Conservation (phyloP, 805 yeast species). For the Soucietia sequanensis region DNA sequence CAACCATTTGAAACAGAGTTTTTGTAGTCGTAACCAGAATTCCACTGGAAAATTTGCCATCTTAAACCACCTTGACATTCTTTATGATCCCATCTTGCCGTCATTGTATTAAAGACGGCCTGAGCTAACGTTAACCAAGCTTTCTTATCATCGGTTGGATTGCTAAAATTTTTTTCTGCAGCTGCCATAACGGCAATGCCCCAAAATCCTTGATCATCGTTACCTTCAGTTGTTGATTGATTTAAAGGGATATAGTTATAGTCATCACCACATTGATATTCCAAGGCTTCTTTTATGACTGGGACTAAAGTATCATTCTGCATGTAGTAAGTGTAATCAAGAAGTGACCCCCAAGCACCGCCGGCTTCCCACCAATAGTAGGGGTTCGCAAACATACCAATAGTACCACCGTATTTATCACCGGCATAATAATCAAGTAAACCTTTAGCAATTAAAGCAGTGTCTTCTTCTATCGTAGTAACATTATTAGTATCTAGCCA, state of each 20-base stretch:
- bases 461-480: conserved; percentile 52
- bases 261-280: conserved; percentile 64
- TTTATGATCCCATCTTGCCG: conserved; percentile 41
- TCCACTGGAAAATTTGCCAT: conserved; percentile 51
- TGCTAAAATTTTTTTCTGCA: conserved; percentile 81
- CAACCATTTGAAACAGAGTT: conserved; percentile 46
- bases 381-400: conserved; percentile 86
- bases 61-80: conserved; percentile 44
- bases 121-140: conserved; percentile 42
- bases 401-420: conserved; percentile 62
- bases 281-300: conserved; percentile 57
- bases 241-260: conserved; percentile 82
- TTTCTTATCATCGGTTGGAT: conserved; percentile 36
- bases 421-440: conserved; percentile 82
- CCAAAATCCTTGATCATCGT: conserved; percentile 98
- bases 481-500: conserved; percentile 37
- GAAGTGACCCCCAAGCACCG: conserved; percentile 85
- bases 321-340: conserved; percentile 74
- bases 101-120: conserved; percentile 45
- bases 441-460: conserved; percentile 64
- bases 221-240: conserved; percentile 91
- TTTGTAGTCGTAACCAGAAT: conserved; percentile 45
- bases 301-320: conserved; percentile 67
- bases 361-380: conserved; percentile 99
- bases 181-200: conserved; percentile 91